Evolutionary conservation across 75 land plant species (phyloP).

Genomic region (Selaginella tamariscina): DNA sequence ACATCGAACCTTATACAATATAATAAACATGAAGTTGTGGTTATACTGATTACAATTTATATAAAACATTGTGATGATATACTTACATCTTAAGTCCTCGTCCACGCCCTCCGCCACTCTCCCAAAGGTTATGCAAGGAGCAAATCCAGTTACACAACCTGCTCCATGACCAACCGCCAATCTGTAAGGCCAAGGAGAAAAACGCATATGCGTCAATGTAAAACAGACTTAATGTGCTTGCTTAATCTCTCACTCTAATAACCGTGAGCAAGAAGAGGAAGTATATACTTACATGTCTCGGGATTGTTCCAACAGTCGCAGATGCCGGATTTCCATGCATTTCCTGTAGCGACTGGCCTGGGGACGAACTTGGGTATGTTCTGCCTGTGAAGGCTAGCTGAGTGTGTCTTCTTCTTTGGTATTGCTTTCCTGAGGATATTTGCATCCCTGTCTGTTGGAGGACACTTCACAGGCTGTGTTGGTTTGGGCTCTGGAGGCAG

Average conservation of each 20-base stretch:
- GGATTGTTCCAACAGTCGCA: not conserved
- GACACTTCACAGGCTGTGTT: not conserved
- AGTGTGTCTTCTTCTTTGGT: not conserved
- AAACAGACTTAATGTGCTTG: too few species aligned
- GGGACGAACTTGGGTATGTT: not conserved
- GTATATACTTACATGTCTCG: not conserved
- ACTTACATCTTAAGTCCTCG: not conserved
- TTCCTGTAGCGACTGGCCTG: not conserved
- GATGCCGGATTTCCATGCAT: not conserved
- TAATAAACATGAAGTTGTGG: too few species aligned
- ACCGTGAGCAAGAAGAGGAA: not conserved
- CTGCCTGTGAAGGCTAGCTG: too few species aligned
- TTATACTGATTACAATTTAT: too few species aligned
- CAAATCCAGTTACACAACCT: not conserved
- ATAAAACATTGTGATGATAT: not conserved
- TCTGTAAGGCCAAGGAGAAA: slow-evolving; percentile 3
- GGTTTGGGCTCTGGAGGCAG: not conserved
- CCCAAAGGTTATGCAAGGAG: slow-evolving; percentile 1
- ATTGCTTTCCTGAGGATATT: not conserved
- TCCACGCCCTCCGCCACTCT: not conserved
- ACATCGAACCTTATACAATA: too few species aligned
- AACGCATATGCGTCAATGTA: not conserved
- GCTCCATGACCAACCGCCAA: not conserved
- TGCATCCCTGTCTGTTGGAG: not conserved
- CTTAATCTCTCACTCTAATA: not conserved